Evolutionary conservation across 805 yeast genomes (phyloP).

Genomic region (Candida quercuum): DNA sequence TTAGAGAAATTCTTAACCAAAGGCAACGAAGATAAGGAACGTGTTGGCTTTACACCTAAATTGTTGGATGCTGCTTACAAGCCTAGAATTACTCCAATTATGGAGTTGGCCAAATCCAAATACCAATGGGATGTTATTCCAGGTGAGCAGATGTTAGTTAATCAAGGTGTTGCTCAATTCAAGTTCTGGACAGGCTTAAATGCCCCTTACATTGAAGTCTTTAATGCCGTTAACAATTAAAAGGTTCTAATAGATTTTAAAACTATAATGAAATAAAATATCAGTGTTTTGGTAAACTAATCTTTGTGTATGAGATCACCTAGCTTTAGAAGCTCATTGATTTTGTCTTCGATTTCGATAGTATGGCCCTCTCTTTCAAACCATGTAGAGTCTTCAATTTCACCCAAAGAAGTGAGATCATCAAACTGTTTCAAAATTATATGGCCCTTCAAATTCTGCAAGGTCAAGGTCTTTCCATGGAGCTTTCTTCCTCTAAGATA

Average conservation of each 20-base stretch:
- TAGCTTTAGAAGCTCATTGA: constrained; percentile 24
- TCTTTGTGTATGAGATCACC: constrained; percentile 20
- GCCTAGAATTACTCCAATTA: constrained; percentile 80
- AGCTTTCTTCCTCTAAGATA: constrained; percentile 33
- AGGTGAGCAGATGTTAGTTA: constrained; percentile 87
- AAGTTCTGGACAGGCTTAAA: constrained; percentile 62
- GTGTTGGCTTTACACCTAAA: constrained; percentile 41
- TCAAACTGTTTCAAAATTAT: constrained; percentile 19
- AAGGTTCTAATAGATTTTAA: too few species aligned
- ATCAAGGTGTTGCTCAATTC: constrained; percentile 91
- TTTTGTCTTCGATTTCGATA: constrained; percentile 19
- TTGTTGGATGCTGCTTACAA: constrained; percentile 93
- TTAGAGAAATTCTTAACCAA: constrained; percentile 43
- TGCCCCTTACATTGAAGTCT: constrained; percentile 60
- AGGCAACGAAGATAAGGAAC: constrained; percentile 27
- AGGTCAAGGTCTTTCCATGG: constrained; percentile 19
- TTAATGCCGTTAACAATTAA: constrained; percentile 46
- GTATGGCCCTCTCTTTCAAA: constrained; percentile 36
- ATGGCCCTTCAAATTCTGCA: constrained; percentile 9
- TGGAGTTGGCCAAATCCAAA: constrained; percentile 64
- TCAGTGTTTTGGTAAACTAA: too few species aligned
- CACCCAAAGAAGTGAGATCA: constrained; percentile 12
- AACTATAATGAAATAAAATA: too few species aligned
- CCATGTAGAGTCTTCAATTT: constrained; percentile 18
- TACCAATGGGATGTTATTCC: constrained; percentile 77